Percentiles rank a stretch among this genome's conserved stretches.
These are phyloP conservation scores for Suhomyces yuchorum DNA, from an alignment of 1,139 yeast species.

Conservation along the genomic window DNA sequence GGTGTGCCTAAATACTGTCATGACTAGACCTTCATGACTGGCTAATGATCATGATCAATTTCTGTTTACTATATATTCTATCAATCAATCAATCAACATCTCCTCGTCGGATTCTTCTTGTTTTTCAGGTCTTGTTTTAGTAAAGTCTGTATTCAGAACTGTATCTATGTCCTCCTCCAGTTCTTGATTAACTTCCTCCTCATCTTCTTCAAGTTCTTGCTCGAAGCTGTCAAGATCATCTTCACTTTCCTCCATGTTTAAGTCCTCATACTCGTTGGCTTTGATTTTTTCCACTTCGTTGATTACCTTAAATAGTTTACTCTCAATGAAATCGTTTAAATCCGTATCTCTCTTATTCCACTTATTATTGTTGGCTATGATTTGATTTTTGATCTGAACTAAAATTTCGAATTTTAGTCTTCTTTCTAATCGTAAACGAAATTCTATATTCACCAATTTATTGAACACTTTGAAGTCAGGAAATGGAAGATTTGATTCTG, in stretches of 20 bases:
- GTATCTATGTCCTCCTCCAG: conserved; percentile 12
- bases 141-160: background rate
- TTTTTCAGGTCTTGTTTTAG: conserved; percentile 7
- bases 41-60: background rate
- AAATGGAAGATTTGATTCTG: conserved; percentile 26
- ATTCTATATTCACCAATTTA: conserved; percentile 38
- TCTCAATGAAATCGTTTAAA: conserved; percentile 40
- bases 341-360: conserved; percentile 46
- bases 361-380: conserved; percentile 35
- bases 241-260: conserved; percentile 13
- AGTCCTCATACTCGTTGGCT: conserved; percentile 16
- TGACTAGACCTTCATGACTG: background rate
- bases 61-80: conserved; percentile 11
- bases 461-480: conserved; percentile 36
- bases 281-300: conserved; percentile 15
- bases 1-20: background rate
- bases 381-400: conserved; percentile 33
- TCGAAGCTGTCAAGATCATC: conserved; percentile 16
- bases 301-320: conserved; percentile 31
- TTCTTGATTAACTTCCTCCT: conserved; percentile 13
- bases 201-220: conserved; percentile 18
- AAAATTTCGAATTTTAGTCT: conserved; percentile 42
- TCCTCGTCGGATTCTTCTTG: conserved; percentile 16
- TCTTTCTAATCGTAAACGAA: conserved; percentile 33
- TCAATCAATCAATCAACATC: conserved; percentile 20